Evolutionary conservation across 129 eudicot genomes (phyloP).

Genomic region (Deinandra increscens): DNA sequence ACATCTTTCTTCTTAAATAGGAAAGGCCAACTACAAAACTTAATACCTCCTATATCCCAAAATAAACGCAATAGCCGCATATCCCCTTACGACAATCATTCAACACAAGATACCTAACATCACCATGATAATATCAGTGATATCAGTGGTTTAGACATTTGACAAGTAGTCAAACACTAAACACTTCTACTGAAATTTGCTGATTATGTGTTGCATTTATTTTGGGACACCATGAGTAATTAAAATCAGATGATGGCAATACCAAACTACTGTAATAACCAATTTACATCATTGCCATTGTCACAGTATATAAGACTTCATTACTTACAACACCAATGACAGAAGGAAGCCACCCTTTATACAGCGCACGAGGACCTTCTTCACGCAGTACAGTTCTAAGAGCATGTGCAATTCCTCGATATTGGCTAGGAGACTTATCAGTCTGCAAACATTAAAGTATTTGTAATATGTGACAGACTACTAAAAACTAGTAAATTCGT

Average conservation of each 20-base stretch:
- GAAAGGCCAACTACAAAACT: not conserved
- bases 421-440: constrained; percentile 75
- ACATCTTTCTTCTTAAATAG: not conserved
- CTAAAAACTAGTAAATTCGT: not conserved
- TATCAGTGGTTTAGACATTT: not conserved
- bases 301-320: not conserved
- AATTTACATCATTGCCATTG: not conserved
- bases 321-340: constrained; percentile 94
- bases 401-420: constrained; percentile 94
- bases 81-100: not conserved
- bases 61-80: not conserved
- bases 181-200: not conserved
- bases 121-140: not conserved
- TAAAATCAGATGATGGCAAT: not conserved
- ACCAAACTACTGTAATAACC: not conserved
- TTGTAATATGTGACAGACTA: not conserved
- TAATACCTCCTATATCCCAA: not conserved
- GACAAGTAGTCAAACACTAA: not conserved
- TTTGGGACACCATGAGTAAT: constrained; percentile 1
- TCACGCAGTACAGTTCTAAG: constrained; percentile 85
- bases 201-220: not conserved
- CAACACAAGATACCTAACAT: not conserved
- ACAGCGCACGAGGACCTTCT: constrained; percentile 95
- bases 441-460: constrained; percentile 52
- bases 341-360: constrained; percentile 89